Percentiles rank a stretch among this genome's conserved stretches.
Conservation (phyloP, 2,329 filamentous ascomycete species). For the Elsinoe ampelina region DNA sequence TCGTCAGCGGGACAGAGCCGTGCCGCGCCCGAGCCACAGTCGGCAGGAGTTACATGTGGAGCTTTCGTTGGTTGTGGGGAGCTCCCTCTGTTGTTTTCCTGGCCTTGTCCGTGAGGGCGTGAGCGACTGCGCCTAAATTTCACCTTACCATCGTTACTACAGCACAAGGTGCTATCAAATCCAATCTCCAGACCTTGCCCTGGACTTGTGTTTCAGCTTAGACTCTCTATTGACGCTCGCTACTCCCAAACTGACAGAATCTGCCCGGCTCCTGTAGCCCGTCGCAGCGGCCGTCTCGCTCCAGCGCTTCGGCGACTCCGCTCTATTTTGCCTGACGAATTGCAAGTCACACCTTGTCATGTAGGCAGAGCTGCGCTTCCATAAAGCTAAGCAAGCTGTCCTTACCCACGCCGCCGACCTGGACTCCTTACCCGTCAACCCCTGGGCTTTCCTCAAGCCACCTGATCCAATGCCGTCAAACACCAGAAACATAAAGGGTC, state of each 20-base stretch:
- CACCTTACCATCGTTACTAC: not conserved
- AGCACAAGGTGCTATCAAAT: not conserved
- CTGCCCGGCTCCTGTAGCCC: not conserved
- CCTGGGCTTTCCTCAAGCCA: conserved; percentile 25
- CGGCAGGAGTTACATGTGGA: not conserved
- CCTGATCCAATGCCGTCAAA: not conserved
- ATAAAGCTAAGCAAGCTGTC: not conserved
- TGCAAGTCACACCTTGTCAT: not conserved
- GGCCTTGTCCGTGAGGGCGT: not conserved
- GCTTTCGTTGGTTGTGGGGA: conserved; percentile 2
- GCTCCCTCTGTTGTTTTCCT: not conserved
- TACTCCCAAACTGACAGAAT: not conserved
- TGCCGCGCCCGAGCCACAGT: not conserved
- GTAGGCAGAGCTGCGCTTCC: not conserved
- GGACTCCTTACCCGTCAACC: conserved; percentile 27
- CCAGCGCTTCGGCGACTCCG: not conserved
- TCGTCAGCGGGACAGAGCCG: not conserved
- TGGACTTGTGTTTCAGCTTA: not conserved
- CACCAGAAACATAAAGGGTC: too few relatives aligned
- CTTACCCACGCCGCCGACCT: conserved; percentile 17
- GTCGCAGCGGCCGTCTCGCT: not conserved
- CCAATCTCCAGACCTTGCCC: not conserved
- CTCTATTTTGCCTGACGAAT: not conserved
- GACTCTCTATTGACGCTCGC: not conserved
- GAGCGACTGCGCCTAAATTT: not conserved